Evolutionary conservation across 441 rosid genomes (phyloP).

Genomic region (Capsella rubella): DNA sequence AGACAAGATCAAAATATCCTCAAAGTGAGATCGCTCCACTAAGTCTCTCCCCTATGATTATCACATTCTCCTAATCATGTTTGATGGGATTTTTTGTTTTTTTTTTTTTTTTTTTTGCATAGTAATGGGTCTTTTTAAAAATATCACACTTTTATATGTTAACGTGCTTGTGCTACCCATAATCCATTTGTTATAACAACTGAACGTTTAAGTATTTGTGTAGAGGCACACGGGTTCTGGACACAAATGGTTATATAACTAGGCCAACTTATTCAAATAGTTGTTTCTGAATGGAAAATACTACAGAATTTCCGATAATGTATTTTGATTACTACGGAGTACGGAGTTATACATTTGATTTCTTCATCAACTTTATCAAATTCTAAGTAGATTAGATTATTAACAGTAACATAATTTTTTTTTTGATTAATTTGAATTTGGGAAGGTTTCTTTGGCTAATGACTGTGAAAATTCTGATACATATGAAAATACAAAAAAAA

Average conservation of each 20-base stretch:
- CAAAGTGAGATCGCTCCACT: slow-evolving; percentile 35
- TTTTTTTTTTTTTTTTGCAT: background rate
- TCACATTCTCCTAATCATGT: slow-evolving; percentile 24
- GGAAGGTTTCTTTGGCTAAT: background rate
- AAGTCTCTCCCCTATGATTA: slow-evolving; percentile 4
- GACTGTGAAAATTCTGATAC: background rate
- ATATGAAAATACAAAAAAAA: background rate
- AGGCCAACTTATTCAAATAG: background rate
- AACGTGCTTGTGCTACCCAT: background rate
- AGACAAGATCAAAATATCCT: slow-evolving; percentile 23
- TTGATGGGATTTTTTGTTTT: background rate
- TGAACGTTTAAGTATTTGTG: background rate
- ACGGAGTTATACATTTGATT: too few relatives aligned
- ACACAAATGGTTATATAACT: background rate
- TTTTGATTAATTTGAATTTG: background rate
- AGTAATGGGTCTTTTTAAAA: background rate
- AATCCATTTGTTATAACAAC: background rate
- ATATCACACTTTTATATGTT: slow-evolving; percentile 4
- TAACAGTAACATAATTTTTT: background rate
- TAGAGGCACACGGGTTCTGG: background rate
- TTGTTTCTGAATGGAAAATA: background rate
- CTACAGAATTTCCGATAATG: background rate
- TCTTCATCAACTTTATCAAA: background rate
- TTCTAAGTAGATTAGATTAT: background rate
- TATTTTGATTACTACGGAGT: background rate